Evolutionary conservation across 2,329 filamentous ascomycete genomes (phyloP).

Genomic region (Penicillium sclerotigenum): DNA sequence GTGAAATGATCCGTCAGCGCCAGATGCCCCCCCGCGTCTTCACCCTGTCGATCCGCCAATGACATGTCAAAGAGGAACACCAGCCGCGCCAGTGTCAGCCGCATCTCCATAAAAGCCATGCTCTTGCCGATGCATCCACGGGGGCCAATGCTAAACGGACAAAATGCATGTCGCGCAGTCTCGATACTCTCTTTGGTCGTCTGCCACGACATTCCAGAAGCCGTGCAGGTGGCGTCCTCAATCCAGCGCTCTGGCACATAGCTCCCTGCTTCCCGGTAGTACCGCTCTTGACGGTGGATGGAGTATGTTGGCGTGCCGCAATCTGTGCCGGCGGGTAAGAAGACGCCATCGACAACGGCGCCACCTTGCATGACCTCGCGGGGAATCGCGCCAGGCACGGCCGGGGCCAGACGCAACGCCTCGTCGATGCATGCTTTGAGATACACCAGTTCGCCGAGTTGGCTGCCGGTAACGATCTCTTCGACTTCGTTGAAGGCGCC

Average conservation of each 20-base stretch:
- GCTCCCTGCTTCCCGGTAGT: conserved; percentile 58
- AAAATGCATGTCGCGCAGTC: conserved; percentile 65
- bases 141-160: conserved; percentile 52
- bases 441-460: conserved; percentile 38
- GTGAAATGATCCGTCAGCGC: conserved; percentile 41
- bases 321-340: conserved; percentile 53
- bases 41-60: conserved; percentile 33
- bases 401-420: conserved; percentile 40
- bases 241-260: conserved; percentile 67
- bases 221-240: conserved; percentile 42
- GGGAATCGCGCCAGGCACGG: conserved; percentile 38
- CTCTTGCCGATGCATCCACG: conserved; percentile 45
- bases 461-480: conserved; percentile 36
- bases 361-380: conserved; percentile 41
- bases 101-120: conserved; percentile 45
- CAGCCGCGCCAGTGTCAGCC: conserved; percentile 38
- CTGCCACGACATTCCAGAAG: conserved; percentile 36
- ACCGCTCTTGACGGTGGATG: conserved; percentile 63
- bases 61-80: conserved; percentile 42
- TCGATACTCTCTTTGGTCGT: conserved; percentile 51
- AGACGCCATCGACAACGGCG: conserved; percentile 37
- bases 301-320: conserved; percentile 66
- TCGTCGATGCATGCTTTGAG: conserved; percentile 45
- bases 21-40: conserved; percentile 36
- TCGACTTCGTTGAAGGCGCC: conserved; percentile 34